These are phyloP conservation scores for Conidiobolus incongruus DNA, from an alignment of 371 early-diverging fungal genomes.

Conservation along the genomic window DNA sequence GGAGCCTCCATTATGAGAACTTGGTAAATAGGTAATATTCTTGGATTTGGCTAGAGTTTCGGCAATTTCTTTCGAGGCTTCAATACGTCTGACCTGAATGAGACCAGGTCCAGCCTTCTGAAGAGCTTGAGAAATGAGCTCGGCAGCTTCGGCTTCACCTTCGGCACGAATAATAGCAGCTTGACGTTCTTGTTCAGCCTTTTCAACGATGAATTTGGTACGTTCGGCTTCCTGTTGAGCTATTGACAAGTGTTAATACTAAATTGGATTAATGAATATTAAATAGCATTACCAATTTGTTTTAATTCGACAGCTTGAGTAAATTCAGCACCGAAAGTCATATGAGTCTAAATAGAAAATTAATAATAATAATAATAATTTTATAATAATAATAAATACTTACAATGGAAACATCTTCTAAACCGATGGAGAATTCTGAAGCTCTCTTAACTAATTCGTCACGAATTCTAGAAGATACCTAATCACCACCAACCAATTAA, in stretches of 20 bases:
- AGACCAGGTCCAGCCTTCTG: conserved; percentile 81
- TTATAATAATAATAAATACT: conserved; percentile 6
- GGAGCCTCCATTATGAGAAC: conserved; percentile 5
- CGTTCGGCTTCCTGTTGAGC: conserved; percentile 94
- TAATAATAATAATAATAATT: background rate
- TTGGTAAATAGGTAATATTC: conserved; percentile 87
- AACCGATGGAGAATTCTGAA: conserved; percentile 75
- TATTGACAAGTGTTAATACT: conserved; percentile 4
- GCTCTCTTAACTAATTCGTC: conserved; percentile 88
- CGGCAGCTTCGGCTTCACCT: conserved; percentile 88
- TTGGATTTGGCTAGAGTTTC: conserved; percentile 52
- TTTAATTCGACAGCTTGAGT: conserved; percentile 79
- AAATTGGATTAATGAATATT: conserved; percentile 14
- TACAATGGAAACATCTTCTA: conserved; percentile 96
- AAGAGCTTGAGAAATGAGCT: conserved; percentile 65
- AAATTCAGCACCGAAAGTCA: conserved; percentile 94
- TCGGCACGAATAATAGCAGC: conserved; percentile 97
- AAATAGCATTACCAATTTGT: conserved; percentile 69
- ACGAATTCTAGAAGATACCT: conserved; percentile 75
- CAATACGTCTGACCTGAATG: conserved; percentile 90
- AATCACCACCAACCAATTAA: background rate
- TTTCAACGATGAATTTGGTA: conserved; percentile 78
- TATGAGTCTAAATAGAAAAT: conserved; percentile 44
- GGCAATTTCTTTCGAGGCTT: conserved; percentile 95
- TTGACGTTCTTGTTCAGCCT: conserved; percentile 92